Base-by-base conservation (phyloP, 768 basidiomycete species). In the Suillus fuscotomentosus region DNA sequence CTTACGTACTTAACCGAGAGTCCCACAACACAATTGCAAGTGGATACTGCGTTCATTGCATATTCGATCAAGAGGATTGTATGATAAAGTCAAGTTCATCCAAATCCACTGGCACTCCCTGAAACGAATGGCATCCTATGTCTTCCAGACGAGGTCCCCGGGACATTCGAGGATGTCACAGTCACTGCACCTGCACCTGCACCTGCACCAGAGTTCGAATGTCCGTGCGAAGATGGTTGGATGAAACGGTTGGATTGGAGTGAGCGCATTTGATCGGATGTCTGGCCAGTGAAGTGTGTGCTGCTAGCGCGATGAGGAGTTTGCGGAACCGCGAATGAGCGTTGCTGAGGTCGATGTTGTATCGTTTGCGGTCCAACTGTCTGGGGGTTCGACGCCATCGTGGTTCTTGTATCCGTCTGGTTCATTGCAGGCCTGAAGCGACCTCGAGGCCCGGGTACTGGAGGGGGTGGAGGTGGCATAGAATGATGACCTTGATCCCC, bases 41-140 rank as follows among this genome's bases (percentile, higher is more conserved):
- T 48, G 4, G 38, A 24, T 14, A 24, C 31, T 31, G 31, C 31
- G 3, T 42, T 59, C 24, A 59, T 59, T 42, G 39, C 41, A 59
- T 59, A 20, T 9, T 13, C 27, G 39, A 42, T 39, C 15, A 14
- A n/a, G 48, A 20, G 15, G 48, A 51, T 48, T 11, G 69, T 72
- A 31, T 47, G 24, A 60, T 41, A 67, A 43, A 17, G 39, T 27
- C 39, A 56, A 66, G 43, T 50, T 72, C 68, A 78, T 51, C 76
- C 71, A 65, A 78, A 75, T 48, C 72, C 73, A 34, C 70, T 74
- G 43, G 75, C 65, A 45, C 67, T 61, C 31, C 77, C 76, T 36
- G 79, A 80, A 43, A 83, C 70, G 71, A 89, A 89, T 48, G 86
- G 84, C 65, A 79, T 77, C 69, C 87, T 81, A 64, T 89, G 87